phyloP scores from a whole-genome alignment of 345 rosid species.

The Euphorbia pulcherrima region DNA sequence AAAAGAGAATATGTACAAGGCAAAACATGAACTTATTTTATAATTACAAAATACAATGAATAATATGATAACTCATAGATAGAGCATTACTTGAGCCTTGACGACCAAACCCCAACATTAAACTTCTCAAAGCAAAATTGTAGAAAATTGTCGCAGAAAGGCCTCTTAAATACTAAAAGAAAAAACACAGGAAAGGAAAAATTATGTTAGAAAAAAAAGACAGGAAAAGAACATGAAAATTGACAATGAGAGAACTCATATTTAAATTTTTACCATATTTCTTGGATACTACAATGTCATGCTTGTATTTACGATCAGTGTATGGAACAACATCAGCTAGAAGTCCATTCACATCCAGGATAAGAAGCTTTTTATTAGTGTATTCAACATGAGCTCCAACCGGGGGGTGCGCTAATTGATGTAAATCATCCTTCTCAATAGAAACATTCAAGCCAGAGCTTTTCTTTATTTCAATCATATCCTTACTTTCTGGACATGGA shows the following conservation, averaged over 20 bases:
- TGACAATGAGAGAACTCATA: neutral
- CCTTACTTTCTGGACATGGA: slow-evolving; percentile 14
- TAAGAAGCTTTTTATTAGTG: slow-evolving; percentile 26
- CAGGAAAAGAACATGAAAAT: neutral
- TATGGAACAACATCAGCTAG: slow-evolving; percentile 25
- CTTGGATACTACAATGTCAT: slow-evolving; percentile 11
- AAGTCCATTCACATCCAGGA: slow-evolving; percentile 33
- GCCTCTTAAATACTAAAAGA: slow-evolving; percentile 30
- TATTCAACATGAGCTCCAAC: slow-evolving; percentile 17
- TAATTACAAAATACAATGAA: neutral
- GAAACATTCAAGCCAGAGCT: slow-evolving; percentile 9
- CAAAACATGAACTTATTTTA: neutral
- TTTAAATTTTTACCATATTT: slow-evolving; percentile 22
- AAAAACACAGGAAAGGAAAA: neutral
- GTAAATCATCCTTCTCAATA: slow-evolving; percentile 19
- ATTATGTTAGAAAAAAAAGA: slow-evolving; percentile 2
- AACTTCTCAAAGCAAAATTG: slow-evolving; percentile 30
- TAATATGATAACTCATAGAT: neutral
- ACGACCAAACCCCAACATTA: slow-evolving; percentile 34
- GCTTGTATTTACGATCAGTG: neutral
- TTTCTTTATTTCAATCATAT: slow-evolving; percentile 11
- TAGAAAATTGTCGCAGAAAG: slow-evolving; percentile 27
- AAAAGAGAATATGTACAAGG: neutral
- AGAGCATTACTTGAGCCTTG: slow-evolving; percentile 22
- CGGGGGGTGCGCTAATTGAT: slow-evolving; percentile 14